Percentiles rank a stretch among this genome's conserved stretches.
These are phyloP conservation scores for Macaranga tanarius DNA, from an alignment of 441 rosid species.

Conservation along the genomic window DNA sequence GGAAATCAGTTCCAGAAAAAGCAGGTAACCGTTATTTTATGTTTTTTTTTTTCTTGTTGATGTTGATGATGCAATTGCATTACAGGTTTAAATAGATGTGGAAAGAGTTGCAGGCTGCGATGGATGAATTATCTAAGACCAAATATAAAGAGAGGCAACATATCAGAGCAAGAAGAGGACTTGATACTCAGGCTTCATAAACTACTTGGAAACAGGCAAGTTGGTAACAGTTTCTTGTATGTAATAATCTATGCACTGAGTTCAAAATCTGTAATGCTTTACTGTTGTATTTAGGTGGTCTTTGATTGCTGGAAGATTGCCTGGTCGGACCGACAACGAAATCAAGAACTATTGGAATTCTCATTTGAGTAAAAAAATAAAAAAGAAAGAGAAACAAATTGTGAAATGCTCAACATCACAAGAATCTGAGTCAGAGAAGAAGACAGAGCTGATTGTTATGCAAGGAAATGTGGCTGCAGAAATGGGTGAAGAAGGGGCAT, in stretches of 20 bases:
- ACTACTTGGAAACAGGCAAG: conserved; percentile 52
- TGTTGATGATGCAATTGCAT: neutral
- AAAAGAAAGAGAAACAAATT: conserved; percentile 27
- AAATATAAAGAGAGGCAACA: conserved; percentile 49
- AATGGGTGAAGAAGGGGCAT: conserved; percentile 18
- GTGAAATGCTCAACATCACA: conserved; percentile 5
- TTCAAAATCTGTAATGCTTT: neutral
- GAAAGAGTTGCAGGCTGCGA: conserved; percentile 50
- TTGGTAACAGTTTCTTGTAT: neutral
- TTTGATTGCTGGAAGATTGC: conserved; percentile 58
- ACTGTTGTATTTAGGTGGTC: conserved; percentile 43
- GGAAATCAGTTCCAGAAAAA: conserved; percentile 32
- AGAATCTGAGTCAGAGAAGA: conserved; percentile 13
- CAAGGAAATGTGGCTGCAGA: conserved; percentile 15
- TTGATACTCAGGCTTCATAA: conserved; percentile 51
- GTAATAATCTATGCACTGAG: neutral
- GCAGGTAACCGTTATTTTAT: too few relatives aligned
- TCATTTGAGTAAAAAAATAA: conserved; percentile 54
- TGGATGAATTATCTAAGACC: conserved; percentile 58
- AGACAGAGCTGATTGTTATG: neutral
- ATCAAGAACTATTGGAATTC: conserved; percentile 67
- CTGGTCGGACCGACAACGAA: conserved; percentile 59
- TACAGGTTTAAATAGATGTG: conserved; percentile 44
- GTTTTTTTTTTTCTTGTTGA: too few relatives aligned
- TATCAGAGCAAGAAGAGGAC: conserved; percentile 55